A percentile compares a stretch with the other conserved stretches of the same genome.
Evolutionary conservation across 805 yeast species (phyloP).

Genomic region (Hemisphaericaspora nanyangensis): DNA sequence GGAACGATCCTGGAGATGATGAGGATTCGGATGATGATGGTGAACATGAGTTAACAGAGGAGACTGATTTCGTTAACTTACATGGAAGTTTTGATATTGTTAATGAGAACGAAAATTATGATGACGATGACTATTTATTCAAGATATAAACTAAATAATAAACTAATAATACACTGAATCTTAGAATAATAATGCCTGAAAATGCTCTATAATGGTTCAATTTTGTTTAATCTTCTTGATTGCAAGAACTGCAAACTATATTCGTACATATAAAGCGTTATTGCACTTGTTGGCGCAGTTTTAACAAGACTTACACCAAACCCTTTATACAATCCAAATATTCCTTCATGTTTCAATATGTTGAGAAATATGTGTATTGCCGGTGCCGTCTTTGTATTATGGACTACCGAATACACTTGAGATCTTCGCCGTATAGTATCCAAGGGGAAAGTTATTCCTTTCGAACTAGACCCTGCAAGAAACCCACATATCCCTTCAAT

Average conservation of each 20-base stretch:
- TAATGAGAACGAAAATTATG: slow-evolving; percentile 13
- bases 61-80: slow-evolving; percentile 24
- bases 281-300: slow-evolving; percentile 75
- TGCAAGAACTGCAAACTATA: slow-evolving; percentile 15
- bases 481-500: slow-evolving; percentile 63
- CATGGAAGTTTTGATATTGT: slow-evolving; percentile 16
- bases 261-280: slow-evolving; percentile 67
- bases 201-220: too few species aligned
- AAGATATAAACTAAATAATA: slow-evolving; percentile 10
- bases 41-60: slow-evolving; percentile 24
- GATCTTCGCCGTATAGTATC: slow-evolving; percentile 78
- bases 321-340: slow-evolving; percentile 71
- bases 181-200: too few species aligned
- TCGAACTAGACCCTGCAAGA: slow-evolving; percentile 72
- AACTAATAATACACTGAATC: too few species aligned
- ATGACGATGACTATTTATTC: slow-evolving; percentile 33
- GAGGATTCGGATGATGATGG: slow-evolving; percentile 15
- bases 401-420: slow-evolving; percentile 47
- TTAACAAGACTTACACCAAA: slow-evolving; percentile 66
- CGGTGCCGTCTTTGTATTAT: slow-evolving; percentile 9
- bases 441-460: slow-evolving; percentile 75
- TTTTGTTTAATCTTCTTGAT: neutral
- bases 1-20: slow-evolving; percentile 18
- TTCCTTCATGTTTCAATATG: slow-evolving; percentile 56
- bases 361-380: slow-evolving; percentile 24